Evolutionary conservation across 371 early-diverging fungal genomes (phyloP).

Genomic region (Quaeritorhiza haematococci): DNA sequence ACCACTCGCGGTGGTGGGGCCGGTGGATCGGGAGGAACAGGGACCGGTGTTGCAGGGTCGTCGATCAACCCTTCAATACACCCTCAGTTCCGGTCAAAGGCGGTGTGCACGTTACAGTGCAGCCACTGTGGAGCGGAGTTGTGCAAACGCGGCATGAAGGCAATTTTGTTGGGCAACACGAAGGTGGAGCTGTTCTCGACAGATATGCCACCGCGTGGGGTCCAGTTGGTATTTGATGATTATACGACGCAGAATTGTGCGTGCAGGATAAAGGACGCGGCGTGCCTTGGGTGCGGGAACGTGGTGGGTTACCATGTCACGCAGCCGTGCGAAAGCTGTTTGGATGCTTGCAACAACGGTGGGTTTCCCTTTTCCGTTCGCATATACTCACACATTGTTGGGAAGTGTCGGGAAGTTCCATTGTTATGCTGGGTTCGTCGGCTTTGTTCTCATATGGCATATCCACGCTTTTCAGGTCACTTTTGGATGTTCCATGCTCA

Average conservation of each 20-base stretch:
- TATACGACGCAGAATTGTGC: constrained; percentile 78
- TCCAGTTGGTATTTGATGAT: constrained; percentile 72
- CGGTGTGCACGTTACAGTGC: constrained; percentile 42
- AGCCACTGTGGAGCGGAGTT: constrained; percentile 35
- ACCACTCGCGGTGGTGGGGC: no score
- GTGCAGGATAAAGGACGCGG: constrained; percentile 82
- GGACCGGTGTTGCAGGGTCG: no score
- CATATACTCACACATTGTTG: not conserved
- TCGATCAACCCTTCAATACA: constrained; percentile 32
- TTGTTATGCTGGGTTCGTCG: not conserved
- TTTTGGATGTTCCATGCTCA: constrained; percentile 24
- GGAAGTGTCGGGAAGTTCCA: not conserved
- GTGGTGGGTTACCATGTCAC: constrained; percentile 21
- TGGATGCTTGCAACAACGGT: constrained; percentile 18
- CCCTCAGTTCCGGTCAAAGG: constrained; percentile 44
- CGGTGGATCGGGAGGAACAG: no score
- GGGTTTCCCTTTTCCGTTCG: not conserved
- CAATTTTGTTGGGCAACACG: constrained; percentile 45
- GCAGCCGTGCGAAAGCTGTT: constrained; percentile 12
- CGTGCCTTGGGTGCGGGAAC: constrained; percentile 66
- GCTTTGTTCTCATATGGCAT: not conserved
- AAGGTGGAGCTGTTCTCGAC: constrained; percentile 57
- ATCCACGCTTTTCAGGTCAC: constrained; percentile 4
- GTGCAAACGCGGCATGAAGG: constrained; percentile 45
- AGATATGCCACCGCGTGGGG: constrained; percentile 17